phyloP scores from a whole-genome alignment of 1,139 yeast genomes.

The Meyerozyma smithsonii region DNA sequence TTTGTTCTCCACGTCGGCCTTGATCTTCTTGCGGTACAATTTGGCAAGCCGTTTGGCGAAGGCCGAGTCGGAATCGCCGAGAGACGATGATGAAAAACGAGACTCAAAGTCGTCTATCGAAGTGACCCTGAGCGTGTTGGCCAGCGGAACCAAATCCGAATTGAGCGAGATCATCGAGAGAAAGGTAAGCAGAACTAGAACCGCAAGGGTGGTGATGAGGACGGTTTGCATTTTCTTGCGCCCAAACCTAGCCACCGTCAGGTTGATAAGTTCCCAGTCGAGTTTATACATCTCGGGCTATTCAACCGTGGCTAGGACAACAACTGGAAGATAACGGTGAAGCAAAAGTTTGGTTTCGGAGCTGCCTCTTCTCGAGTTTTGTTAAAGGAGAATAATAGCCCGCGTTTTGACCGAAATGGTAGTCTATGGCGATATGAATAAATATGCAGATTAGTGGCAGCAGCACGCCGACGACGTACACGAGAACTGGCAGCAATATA shows the following conservation, averaged over 20 bases:
- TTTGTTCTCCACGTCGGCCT: conserved; percentile 23
- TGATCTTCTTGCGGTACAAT: conserved; percentile 12
- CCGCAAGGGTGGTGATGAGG: not conserved
- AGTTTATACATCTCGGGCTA: no score
- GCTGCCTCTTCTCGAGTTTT: no score
- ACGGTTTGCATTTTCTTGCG: not conserved
- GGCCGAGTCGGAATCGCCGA: conserved; percentile 1
- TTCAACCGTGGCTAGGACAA: no score
- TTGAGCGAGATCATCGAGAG: not conserved
- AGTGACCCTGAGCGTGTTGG: not conserved
- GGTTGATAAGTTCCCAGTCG: not conserved
- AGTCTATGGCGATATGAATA: no score
- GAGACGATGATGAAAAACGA: not conserved
- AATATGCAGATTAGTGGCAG: no score
- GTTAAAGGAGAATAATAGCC: no score
- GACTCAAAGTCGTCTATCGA: not conserved
- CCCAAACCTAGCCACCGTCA: not conserved
- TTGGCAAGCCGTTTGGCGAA: conserved; percentile 1
- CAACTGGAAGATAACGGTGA: no score
- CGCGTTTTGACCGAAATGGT: no score
- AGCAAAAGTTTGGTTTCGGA: no score
- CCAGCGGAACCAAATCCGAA: not conserved
- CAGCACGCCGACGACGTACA: no score
- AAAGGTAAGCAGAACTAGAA: not conserved
- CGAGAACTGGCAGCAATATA: no score